phyloP scores from a whole-genome alignment of 2,329 filamentous ascomycete species.

The Nemania abortiva region DNA sequence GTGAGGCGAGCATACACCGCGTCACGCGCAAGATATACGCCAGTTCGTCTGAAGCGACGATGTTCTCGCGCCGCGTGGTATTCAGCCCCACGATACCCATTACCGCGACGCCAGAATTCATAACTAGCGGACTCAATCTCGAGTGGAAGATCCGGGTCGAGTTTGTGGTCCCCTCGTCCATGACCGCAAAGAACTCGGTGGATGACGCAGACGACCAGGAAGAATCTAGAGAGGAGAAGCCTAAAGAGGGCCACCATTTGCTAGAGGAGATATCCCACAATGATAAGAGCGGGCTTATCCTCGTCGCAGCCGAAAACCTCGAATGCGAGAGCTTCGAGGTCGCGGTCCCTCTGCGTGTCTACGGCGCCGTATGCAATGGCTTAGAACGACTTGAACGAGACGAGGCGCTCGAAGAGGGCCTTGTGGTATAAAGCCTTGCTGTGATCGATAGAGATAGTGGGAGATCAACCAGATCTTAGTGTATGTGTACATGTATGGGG shows the following conservation, averaged over 20 bases:
- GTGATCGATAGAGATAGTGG: background rate
- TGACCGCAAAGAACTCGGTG: slow-evolving; percentile 12
- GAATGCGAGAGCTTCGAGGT: slow-evolving; percentile 93
- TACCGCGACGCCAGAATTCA: slow-evolving; percentile 87
- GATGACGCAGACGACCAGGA: slow-evolving; percentile 38
- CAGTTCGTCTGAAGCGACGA: slow-evolving; percentile 81
- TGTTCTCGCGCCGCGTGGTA: slow-evolving; percentile 82
- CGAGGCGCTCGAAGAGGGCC: slow-evolving; percentile 62
- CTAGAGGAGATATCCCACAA: slow-evolving; percentile 84
- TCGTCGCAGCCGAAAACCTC: slow-evolving; percentile 82
- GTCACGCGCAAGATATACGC: slow-evolving; percentile 87
- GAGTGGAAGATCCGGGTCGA: slow-evolving; percentile 92
- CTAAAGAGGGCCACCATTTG: slow-evolving; percentile 61
- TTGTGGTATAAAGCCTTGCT: slow-evolving; percentile 42
- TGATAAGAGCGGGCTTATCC: slow-evolving; percentile 78
- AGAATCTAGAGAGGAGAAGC: slow-evolving; percentile 32
- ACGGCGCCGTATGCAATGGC: slow-evolving; percentile 71
- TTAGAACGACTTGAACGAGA: slow-evolving; percentile 68
- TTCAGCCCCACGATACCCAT: slow-evolving; percentile 88
- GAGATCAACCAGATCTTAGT: background rate
- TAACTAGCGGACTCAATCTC: slow-evolving; percentile 87
- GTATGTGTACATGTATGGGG: slow-evolving; percentile 31
- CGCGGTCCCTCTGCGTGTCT: slow-evolving; percentile 84
- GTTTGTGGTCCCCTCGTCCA: slow-evolving; percentile 81
- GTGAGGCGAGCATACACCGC: slow-evolving; percentile 85